phyloP scores from a whole-genome alignment of 1,284 basidiomycete species.

The Inonotus obliquus region DNA sequence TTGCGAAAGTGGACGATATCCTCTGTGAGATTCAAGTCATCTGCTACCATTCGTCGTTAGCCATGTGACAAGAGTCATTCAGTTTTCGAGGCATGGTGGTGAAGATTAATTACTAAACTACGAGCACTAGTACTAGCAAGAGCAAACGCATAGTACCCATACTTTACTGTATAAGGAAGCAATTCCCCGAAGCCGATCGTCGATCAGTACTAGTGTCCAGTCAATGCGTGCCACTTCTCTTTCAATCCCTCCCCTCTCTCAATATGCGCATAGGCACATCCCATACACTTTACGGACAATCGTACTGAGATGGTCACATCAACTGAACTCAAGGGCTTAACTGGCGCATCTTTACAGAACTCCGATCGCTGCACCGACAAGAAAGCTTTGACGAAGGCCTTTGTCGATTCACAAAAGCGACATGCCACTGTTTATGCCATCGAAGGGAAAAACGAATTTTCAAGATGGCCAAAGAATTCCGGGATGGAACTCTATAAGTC shows the following conservation, averaged over 20 bases:
- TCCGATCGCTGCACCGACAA: not conserved
- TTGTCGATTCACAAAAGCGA: slow-evolving; percentile 19
- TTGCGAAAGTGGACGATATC: too few relatives aligned
- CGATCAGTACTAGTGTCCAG: too few relatives aligned
- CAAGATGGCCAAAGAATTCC: slow-evolving; percentile 1
- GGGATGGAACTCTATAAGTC: not conserved
- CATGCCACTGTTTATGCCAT: slow-evolving; percentile 13
- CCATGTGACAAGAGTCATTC: too few relatives aligned
- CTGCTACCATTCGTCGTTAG: too few relatives aligned
- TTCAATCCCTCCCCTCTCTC: not conserved
- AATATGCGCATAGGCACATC: not conserved
- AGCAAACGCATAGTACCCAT: too few relatives aligned
- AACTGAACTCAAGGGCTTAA: not conserved
- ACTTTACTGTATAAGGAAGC: too few relatives aligned
- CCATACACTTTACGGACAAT: not conserved
- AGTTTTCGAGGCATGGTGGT: too few relatives aligned
- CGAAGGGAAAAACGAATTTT: slow-evolving; percentile 16
- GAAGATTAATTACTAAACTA: too few relatives aligned
- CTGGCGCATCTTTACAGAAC: not conserved
- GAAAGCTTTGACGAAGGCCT: slow-evolving; percentile 14
- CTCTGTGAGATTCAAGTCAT: too few relatives aligned
- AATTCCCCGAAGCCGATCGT: too few relatives aligned
- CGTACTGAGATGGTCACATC: not conserved
- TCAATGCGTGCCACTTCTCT: not conserved
- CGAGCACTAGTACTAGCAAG: too few relatives aligned